Conservation (phyloP, 768 basidiomycete genomes). For the Hypholoma sublateritium region DNA sequence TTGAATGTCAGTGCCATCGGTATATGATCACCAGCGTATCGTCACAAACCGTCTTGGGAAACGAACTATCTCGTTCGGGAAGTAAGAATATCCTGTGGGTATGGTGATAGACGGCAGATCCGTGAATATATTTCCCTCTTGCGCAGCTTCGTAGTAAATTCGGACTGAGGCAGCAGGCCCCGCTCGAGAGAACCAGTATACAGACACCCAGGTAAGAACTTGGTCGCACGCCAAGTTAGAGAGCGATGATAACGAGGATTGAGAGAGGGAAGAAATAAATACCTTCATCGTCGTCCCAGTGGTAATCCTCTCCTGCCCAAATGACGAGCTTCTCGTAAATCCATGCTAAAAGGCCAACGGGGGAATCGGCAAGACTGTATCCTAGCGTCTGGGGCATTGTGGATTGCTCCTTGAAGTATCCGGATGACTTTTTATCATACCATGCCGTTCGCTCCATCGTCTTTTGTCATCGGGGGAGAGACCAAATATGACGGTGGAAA, state of each 20-base stretch:
- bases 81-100: constrained; percentile 51
- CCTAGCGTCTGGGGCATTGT: constrained; percentile 39
- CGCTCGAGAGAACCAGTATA: constrained; percentile 56
- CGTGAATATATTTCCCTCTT: constrained; percentile 11
- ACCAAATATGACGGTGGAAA: constrained; percentile 26
- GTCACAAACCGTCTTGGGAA: constrained; percentile 30
- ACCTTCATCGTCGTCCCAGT: constrained; percentile 48
- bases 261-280: neutral
- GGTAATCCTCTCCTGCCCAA: constrained; percentile 1
- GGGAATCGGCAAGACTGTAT: constrained; percentile 44
- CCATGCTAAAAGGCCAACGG: constrained; percentile 40
- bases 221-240: neutral
- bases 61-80: constrained; percentile 45
- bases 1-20: neutral
- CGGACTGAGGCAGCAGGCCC: constrained; percentile 57
- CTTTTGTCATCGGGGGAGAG: constrained; percentile 24
- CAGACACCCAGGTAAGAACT: constrained; percentile 60
- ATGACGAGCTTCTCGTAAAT: constrained; percentile 7
- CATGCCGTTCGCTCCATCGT: neutral
- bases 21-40: neutral
- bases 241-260: neutral
- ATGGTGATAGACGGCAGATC: constrained; percentile 22
- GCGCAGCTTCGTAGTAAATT: constrained; percentile 53
- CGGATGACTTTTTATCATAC: constrained; percentile 12
- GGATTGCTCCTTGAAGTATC: constrained; percentile 28